Evolutionary conservation across 257 asterid species (phyloP), one percentile per base, ranked within the genome.

Genomic region (Lycium barbarum): DNA sequence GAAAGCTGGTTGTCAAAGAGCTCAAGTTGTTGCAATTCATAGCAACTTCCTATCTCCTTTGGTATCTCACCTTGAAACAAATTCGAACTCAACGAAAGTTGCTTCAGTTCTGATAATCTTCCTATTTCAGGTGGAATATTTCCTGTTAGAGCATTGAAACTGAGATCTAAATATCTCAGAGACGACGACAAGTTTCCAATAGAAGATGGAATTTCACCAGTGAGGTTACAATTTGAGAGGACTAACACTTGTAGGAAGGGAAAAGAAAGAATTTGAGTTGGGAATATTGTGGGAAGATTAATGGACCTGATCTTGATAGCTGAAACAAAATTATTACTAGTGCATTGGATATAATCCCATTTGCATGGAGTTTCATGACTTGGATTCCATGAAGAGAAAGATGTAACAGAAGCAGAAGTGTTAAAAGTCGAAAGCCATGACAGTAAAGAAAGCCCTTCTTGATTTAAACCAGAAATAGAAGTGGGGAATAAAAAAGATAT

Each of bases 311-410:
- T 84, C 15, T 71, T 81, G 80, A 92, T 89, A 80, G 90, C 92
- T 0, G 92, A 89, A 54, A 93, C 92, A 74, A 90, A 91, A 45
- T 86, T 90, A 40, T 67, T 82, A 9, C 79, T 79, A 20, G 74
- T 91, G 74, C 97, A 93, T 88, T 84, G 87, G 89, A 92, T 89
- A 92, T 87, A 90, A 83, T 93, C 90, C 97, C 97, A 93, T 18
- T 84, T 83, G 90, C 97, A 93, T 76, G 97, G 97, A 84, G 84
- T 90, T 43, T 53, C 86, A 47, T 90, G 92, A 0, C 86, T 70
- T 15, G 83, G 79, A 66, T 88, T 86, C 97, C 97, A 93, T 11
- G 97, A 91, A 63, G 92, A 89, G 90, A 93, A 93, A 66, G 66
- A 87, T 59, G 63, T 26, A 1, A 88, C 85, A 38, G 93, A 86